Evolutionary conservation across 2,329 filamentous ascomycete genomes (phyloP), one percentile per base, ranked within the genome.

Genomic region (Berkeleyomyces rouxiae): DNA sequence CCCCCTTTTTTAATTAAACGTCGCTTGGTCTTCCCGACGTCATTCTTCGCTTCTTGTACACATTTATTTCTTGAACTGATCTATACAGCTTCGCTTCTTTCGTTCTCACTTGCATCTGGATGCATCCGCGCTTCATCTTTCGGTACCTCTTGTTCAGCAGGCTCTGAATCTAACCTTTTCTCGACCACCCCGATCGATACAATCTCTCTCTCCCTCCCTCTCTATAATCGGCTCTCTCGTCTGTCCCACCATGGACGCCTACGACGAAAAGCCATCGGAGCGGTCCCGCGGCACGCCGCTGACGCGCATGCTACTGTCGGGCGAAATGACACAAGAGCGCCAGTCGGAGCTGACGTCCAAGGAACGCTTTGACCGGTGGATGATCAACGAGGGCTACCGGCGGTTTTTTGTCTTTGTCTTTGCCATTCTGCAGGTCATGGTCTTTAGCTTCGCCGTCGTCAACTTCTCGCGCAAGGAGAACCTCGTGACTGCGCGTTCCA

Each of bases 371-470:
- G 86, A 91, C 72, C 79, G 84, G 67, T 93, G 88, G 88, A 91
- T 93, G 88, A 86, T 92, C 66, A 92, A 92, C 71, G 88, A 92
- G 71, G 88, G 88, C 65, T 90, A 90, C 72, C 80, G 87, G 71
- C 79, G 87, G 82, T 79, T 92, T 83, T 90, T 78, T 63, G 87
- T 92, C 64, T 84, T 85, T 68, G 77, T 88, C 60, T 93, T 92
- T 73, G 79, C 87, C 69, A 71, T 86, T 53, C 74, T 88, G 43
- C 88, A 93, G 73, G 77, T 80, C 66, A 82, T 91, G 75, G 83
- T 93, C 47, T 93, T 92, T 70, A 79, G 81, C 10, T 90, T 93
- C 68, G 87, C 85, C 59, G 88, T 88, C 72, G 81, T 91, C 72
- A 86, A 92, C 72, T 93, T 89, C 70, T 79, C 84, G 39, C 74